phyloP scores from a whole-genome alignment of 345 rosid species.

The Eutrema yunnanense region DNA sequence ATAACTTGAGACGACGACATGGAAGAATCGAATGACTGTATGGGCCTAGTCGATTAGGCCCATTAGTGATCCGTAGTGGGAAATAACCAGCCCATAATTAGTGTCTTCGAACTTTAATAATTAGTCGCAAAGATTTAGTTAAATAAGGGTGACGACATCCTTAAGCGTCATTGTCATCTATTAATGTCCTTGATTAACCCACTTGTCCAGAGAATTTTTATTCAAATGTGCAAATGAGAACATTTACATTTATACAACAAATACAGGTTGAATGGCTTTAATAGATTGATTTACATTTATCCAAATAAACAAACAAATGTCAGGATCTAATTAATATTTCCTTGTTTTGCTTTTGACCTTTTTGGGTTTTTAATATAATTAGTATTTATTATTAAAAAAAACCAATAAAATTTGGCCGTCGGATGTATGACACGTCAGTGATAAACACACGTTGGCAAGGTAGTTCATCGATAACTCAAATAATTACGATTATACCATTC shows the following conservation, averaged over 20 bases:
- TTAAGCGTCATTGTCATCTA: not conserved
- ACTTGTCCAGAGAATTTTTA: not conserved
- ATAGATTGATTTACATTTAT: not conserved
- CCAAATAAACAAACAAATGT: not conserved
- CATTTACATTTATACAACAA: not conserved
- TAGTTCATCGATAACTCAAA: not conserved
- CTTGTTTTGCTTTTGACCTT: no score
- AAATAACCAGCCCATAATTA: not conserved
- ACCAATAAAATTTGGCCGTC: not conserved
- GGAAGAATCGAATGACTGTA: not conserved
- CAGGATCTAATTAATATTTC: not conserved
- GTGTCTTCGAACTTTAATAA: not conserved
- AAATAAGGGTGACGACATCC: not conserved
- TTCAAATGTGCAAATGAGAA: not conserved
- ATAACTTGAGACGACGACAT: not conserved
- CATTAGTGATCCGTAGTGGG: not conserved
- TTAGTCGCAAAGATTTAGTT: not conserved
- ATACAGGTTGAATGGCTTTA: not conserved
- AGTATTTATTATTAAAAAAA: no score
- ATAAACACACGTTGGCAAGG: not conserved
- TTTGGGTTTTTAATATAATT: no score
- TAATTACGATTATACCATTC: not conserved
- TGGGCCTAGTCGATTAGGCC: not conserved
- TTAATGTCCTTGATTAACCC: not conserved
- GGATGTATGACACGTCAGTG: slow-evolving; percentile 3